Evolutionary conservation across 176 grass and related monocot genomes (phyloP).

Genomic region (Elymus sibiricus): DNA sequence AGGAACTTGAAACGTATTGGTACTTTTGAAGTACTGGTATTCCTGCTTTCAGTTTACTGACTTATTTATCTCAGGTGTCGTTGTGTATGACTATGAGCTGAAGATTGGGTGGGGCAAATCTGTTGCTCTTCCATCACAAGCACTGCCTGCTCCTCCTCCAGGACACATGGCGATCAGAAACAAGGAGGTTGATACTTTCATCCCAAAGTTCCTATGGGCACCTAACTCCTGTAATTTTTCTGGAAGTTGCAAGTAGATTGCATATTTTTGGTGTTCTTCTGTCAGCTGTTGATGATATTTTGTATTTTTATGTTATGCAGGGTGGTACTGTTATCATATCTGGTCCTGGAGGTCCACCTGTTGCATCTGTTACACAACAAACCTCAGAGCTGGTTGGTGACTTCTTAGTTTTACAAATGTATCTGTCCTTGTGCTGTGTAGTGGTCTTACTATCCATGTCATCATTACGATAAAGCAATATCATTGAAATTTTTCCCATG

Average conservation of each 20-base stretch:
- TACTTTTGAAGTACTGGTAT: neutral
- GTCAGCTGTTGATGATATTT: slow-evolving; percentile 5
- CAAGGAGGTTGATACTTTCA: slow-evolving; percentile 67
- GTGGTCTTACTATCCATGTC: neutral
- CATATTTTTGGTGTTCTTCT: slow-evolving; percentile 2
- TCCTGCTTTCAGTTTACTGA: neutral
- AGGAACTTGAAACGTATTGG: neutral
- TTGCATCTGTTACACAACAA: slow-evolving; percentile 77
- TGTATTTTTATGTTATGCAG: slow-evolving; percentile 51
- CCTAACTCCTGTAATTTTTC: neutral
- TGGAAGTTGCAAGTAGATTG: neutral
- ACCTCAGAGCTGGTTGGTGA: slow-evolving; percentile 80
- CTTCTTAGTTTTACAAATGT: slow-evolving; percentile 1
- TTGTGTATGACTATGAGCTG: slow-evolving; percentile 98
- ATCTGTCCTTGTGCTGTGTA: neutral
- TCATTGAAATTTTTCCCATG: neutral
- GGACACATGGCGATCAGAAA: slow-evolving; percentile 99
- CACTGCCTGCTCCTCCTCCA: slow-evolving; percentile 92
- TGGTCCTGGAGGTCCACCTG: slow-evolving; percentile 69
- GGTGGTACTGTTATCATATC: slow-evolving; percentile 87
- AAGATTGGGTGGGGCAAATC: slow-evolving; percentile 99
- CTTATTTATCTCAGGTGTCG: slow-evolving; percentile 61
- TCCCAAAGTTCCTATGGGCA: neutral
- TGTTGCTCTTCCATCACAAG: slow-evolving; percentile 95
- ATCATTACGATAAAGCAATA: slow-evolving; percentile 16